Evolutionary conservation across 169 alveolate species (phyloP), one percentile per base, ranked within the genome.

Genomic region (Eimeria zaria): DNA sequence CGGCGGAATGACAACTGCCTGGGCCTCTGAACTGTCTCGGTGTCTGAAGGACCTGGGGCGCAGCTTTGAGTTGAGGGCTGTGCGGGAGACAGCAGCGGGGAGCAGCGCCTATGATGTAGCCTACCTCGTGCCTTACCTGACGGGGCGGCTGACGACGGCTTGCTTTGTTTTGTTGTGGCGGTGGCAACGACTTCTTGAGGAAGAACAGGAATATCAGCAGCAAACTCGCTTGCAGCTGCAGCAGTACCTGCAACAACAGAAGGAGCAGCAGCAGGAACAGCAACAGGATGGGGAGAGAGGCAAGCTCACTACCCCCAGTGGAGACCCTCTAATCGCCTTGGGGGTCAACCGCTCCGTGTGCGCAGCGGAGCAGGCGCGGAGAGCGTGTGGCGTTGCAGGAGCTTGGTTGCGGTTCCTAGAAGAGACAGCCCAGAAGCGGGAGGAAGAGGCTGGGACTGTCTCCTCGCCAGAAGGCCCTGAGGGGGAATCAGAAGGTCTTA

Each of bases 141-240:
- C 93, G 5, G 96, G 96, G 58, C 74, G 96, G 48, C 96, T 93
- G 69, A 76, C 69, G n/a, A 41, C 89, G 60, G 96, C 96, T 0
- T 93, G 87, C 93, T 44, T 85, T 22, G 93, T 85, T 27, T 41
- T 85, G 93, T 12, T 85, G 62, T 85, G 93, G 93, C 80, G 93
- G 30, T 85, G 93, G 93, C 93, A 85, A 27, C 51, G 78, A 62
- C 93, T 60, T 36, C 93, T 85, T 36, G 93, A 85, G 41, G 80
- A 58, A 41, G 93, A 85, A 27, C 93, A 85, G 81, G 55, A 36
- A 14, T n/a, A 60, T 48, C 93, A 85, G 58, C 93, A 60, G 80
- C 93, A 85, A 58, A 67, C n/a, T 0, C 88, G 64, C 51, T 81
- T 48, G 88, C 90, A 71, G 39, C 93, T 85, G 27, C 81, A 85